Base-by-base conservation (phyloP, 129 eudicot species). In the Saposhnikovia divaricata region DNA sequence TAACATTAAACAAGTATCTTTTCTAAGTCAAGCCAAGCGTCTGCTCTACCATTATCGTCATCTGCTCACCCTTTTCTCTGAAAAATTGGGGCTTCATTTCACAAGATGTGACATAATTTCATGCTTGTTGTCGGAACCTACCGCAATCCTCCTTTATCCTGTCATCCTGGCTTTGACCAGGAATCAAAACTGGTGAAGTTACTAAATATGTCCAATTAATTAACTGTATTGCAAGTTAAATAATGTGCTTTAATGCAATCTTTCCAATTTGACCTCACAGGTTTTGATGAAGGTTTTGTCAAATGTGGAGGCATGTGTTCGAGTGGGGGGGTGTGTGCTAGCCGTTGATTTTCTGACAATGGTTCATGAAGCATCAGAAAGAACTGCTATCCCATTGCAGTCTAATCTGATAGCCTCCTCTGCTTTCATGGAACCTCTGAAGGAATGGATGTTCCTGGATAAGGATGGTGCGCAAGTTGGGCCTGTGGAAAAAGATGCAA, bases 401-500 rank as follows among this genome's bases (percentile, higher is more conserved):
- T 92, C 98, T 66, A 95, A 95, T 81, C 83, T 95, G 85, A 92
- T 95, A 78, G 98, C 98, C 63, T 96, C 97, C 74, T 87, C 97
- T 85, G 98, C 98, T 80, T 92, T 92, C 82, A 95, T 92, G 96
- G 98, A 95, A 74, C 98, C 98, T 2, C 72, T 88, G 44, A 95
- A 92, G 86, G 96, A 92, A 78, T 95, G 98, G 98, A 82, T 87
- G 88, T 88, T 86, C 51, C 88, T 88, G 73, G 87, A 87, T 82
- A 92, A 87, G 85, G 89, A 95, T 69, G 97, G 97, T 81, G 78
- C 78, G 23, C 94, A 95, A 85, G 88, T 88, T 77, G 98, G 98
- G 72, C 98, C 98, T n/a, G 90, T 95, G 81, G 98, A 95, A 88
- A 95, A 95, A 83, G 97, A 95, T 84, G 97, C 98, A 40, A 85